Evolutionary conservation across 1,284 basidiomycete genomes (phyloP), one percentile per base, ranked within the genome.

Genomic region (Rhodotorula mucilaginosa): DNA sequence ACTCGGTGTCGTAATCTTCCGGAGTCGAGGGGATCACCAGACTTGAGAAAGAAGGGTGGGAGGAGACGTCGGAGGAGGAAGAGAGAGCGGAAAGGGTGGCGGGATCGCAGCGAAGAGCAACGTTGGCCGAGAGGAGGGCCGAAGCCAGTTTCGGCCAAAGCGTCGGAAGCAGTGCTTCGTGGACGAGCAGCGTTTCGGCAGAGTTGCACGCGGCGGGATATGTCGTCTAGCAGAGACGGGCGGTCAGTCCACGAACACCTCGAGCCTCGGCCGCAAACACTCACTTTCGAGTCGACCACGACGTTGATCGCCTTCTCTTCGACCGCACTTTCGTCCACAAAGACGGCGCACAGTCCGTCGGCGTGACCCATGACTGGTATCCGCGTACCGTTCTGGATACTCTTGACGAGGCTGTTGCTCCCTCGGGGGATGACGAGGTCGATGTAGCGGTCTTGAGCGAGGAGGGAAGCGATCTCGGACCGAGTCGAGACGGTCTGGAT

Each of bases 291-390:
- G 81, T 99, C 97, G 8, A 97, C 83, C 0, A 90, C 87, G 13
- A 97, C 86, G 21, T 92, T 85, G 49, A 90, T 83, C 0, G 93
- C 91, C 81, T 93, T 97, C 61, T 87, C 85, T 58, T 84, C 78
- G 76, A 90, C 87, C 0, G 95, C 96, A 51, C 86, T 85, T 75
- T 90, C 87, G 81, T 99, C 96, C 5, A 99, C 82, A 81, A 90
- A 98, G 1, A 95, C 88, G 8, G 89, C 86, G 81, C 96, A 99
- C 15, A 98, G 83, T 0, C 96, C 96, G 81, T 99, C 96, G 6
- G 97, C 96, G 79, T 99, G 97, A 1, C 97, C 97, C 94, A 99
- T 97, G 59, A 99, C 97, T 2, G 97, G 90, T 74, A 99, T 98
- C 67, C 90, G 86, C 0, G 96, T 97, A 73, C 86, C 88, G 72